Evolutionary conservation across 2,329 filamentous ascomycete species (phyloP), one percentile per base, ranked within the genome.

Genomic region (Diplodia corticola): DNA sequence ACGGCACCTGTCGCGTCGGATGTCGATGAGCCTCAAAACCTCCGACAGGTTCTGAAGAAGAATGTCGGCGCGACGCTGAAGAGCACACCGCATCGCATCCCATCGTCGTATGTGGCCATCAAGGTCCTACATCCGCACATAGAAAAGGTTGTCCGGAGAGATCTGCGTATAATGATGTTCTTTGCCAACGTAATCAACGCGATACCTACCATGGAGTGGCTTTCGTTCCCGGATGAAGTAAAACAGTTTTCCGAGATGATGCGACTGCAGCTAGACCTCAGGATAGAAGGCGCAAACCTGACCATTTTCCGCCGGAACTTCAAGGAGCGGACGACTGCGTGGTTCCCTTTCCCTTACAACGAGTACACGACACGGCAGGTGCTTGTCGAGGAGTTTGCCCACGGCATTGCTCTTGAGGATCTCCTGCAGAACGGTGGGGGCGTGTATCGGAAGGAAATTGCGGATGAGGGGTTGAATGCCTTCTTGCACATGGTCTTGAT

Each of bases 241-340:
- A 80, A 84, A 15, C 93, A 98, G 73, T 99, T 99, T 74, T 94
- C 93, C 26, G 91, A 96, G 75, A 99, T 99, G 95, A 99, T 99
- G 95, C 90, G 90, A 73, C 82, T 98, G n/a, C 95, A 99, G 76
- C 84, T 99, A 2, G 95, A 99, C 78, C 84, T 99, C 40, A 90
- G 95, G 63, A 98, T 98, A 68, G 95, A 99, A 78, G 90, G 93
- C 1, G 90, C 93, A 44, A 99, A 99, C 73, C 82, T 99, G 3
- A 88, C 89, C 24, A 88, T 89, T 15, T 98, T 99, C 82, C 89
- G 95, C 63, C 89, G 90, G 72, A 92, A 97, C 75, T 99, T 99
- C 83, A 91, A 90, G 72, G 86, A 92, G 67, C 87, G 95, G 51
- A 91, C 91, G 2, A 97, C 94, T 0, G 93, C 93, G n/a, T 97